These are phyloP conservation scores for Eimeria mitis DNA, from an alignment of 169 alveolate species.

Conservation along the genomic window DNA sequence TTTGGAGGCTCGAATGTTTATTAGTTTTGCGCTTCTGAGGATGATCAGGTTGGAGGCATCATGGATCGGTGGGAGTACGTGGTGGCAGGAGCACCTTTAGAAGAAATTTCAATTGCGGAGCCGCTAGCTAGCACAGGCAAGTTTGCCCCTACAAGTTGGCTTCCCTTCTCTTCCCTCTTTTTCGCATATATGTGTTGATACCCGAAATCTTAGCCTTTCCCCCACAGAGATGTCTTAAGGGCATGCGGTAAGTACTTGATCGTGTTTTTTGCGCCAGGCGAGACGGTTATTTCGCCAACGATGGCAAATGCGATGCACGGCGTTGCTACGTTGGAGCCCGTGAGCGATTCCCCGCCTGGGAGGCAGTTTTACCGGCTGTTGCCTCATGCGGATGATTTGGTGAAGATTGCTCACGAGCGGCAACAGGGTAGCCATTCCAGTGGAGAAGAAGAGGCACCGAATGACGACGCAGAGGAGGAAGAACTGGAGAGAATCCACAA, in stretches of 20 bases:
- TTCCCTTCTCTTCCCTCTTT: not conserved
- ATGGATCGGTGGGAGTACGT: slow-evolving; percentile 89
- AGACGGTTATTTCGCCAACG: slow-evolving; percentile 82
- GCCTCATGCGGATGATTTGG: slow-evolving; percentile 60
- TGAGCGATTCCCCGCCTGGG: slow-evolving; percentile 76
- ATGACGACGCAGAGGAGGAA: slow-evolving; percentile 12
- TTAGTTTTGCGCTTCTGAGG: not conserved
- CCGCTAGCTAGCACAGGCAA: slow-evolving; percentile 87
- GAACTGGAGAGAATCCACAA: slow-evolving; percentile 53
- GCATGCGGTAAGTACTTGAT: not conserved
- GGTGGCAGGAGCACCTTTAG: slow-evolving; percentile 90
- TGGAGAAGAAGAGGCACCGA: not conserved
- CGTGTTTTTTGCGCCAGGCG: slow-evolving; percentile 30
- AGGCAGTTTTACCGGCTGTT: slow-evolving; percentile 69
- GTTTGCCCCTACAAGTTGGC: not conserved
- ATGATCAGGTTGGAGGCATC: slow-evolving; percentile 84
- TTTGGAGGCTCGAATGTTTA: not conserved
- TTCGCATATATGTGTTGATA: not conserved
- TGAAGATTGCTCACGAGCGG: slow-evolving; percentile 20
- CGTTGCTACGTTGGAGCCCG: slow-evolving; percentile 71
- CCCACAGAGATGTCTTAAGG: not conserved
- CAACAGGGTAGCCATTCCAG: not conserved
- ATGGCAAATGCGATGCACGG: slow-evolving; percentile 77
- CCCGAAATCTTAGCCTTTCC: too few species aligned
- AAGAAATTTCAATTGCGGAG: slow-evolving; percentile 88